Conservation (phyloP, 768 basidiomycete species). For the Mycena amicta region DNA sequence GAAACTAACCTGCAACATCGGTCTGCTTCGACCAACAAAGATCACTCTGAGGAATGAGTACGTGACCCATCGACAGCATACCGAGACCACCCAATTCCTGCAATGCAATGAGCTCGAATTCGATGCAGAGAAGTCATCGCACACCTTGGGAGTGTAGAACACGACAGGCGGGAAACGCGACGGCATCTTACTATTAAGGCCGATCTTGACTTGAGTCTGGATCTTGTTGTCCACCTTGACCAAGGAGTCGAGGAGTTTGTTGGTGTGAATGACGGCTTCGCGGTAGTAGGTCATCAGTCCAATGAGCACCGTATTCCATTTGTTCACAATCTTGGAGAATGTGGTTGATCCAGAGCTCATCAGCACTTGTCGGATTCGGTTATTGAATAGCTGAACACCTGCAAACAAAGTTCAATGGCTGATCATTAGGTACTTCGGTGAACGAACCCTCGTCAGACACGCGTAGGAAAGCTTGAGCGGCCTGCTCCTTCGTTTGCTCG, state of each 20-base stretch:
- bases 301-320: constrained; percentile 96
- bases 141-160: constrained; percentile 91
- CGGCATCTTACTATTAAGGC: constrained; percentile 98
- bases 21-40: constrained; percentile 98
- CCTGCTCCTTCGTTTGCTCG: constrained; percentile 95
- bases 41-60: constrained; percentile 97
- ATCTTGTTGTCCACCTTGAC: constrained; percentile 99
- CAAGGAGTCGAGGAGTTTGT: constrained; percentile 90
- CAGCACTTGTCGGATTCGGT: constrained; percentile 92
- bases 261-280: constrained; percentile 96
- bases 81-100: constrained; percentile 96
- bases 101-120: constrained; percentile 1
- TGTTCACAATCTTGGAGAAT: constrained; percentile 98
- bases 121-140: constrained; percentile 5
- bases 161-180: constrained; percentile 97
- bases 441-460: constrained; percentile 87
- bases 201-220: constrained; percentile 99
- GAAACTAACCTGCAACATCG: constrained; percentile 74
- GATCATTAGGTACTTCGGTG: constrained; percentile 4
- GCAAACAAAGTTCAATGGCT: constrained; percentile 11
- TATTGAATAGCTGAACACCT: constrained; percentile 97
- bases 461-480: constrained; percentile 95
- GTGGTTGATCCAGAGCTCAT: constrained; percentile 99
- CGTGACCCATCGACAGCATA: constrained; percentile 99
- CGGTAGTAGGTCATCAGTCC: constrained; percentile 98